These are phyloP conservation scores for Astrothelium subdiscretum DNA, from an alignment of 495 filamentous ascomycete species.

Conservation along the genomic window DNA sequence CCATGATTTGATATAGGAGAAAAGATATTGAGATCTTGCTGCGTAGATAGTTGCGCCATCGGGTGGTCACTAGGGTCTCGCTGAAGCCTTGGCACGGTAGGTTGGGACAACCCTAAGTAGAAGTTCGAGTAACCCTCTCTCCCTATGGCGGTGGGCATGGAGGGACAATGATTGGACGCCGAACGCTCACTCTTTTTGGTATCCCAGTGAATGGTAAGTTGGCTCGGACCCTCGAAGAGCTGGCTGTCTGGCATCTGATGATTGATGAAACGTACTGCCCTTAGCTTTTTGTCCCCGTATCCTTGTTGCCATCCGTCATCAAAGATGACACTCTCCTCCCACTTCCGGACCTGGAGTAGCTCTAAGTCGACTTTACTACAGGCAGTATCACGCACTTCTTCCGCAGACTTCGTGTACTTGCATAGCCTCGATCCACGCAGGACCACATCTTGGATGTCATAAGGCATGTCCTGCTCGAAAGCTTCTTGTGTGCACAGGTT, in stretches of 20 bases:
- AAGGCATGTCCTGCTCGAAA: constrained; percentile 3
- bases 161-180: neutral
- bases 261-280: constrained; percentile 13
- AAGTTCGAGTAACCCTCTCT: neutral
- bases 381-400: neutral
- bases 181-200: neutral
- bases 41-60: neutral
- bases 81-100: neutral
- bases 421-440: neutral
- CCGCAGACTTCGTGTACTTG: neutral
- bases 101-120: neutral
- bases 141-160: neutral
- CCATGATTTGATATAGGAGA: neutral
- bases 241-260: constrained; percentile 3
- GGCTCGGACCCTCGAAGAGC: neutral
- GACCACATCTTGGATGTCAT: neutral
- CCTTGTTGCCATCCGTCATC: neutral
- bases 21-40: neutral
- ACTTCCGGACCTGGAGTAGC: neutral
- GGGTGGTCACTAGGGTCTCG: neutral
- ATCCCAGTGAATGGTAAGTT: neutral
- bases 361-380: neutral
- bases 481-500: constrained; percentile 4
- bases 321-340: neutral
- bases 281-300: neutral